phyloP scores from a whole-genome alignment of 305 asterid species.

The Rubia balearica region DNA sequence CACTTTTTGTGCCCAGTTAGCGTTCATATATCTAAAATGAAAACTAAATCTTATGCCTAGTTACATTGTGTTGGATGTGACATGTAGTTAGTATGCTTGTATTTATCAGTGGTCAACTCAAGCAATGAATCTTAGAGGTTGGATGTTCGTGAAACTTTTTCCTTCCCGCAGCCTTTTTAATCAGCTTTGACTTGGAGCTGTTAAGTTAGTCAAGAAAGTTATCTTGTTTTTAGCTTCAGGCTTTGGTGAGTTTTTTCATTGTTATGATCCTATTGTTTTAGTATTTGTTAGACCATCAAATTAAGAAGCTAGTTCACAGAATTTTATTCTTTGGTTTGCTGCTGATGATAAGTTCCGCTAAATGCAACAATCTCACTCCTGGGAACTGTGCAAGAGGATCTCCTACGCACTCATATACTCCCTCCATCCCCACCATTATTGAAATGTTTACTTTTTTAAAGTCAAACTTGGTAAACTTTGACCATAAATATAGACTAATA shows the following conservation, averaged over 20 bases:
- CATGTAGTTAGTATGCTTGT: neutral
- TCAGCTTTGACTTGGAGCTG: neutral
- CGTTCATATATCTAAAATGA: too few relatives aligned
- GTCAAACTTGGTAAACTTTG: too few relatives aligned
- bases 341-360: neutral
- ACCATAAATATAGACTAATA: too few relatives aligned
- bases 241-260: neutral
- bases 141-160: neutral
- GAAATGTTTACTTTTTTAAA: too few relatives aligned
- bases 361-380: too few relatives aligned
- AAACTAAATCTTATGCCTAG: too few relatives aligned
- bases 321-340: neutral
- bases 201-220: neutral
- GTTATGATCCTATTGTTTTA: neutral
- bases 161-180: neutral
- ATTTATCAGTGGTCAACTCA: too few relatives aligned
- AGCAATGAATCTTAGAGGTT: too few relatives aligned
- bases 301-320: neutral
- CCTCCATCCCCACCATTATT: too few relatives aligned
- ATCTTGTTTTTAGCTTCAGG: neutral
- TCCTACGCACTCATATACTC: neutral
- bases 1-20: neutral
- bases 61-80: neutral
- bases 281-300: neutral
- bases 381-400: too few relatives aligned